Percentiles rank a stretch among this genome's conserved stretches.
Conservation (phyloP, 2,329 filamentous ascomycete genomes). For the Botryotinia globosa region DNA sequence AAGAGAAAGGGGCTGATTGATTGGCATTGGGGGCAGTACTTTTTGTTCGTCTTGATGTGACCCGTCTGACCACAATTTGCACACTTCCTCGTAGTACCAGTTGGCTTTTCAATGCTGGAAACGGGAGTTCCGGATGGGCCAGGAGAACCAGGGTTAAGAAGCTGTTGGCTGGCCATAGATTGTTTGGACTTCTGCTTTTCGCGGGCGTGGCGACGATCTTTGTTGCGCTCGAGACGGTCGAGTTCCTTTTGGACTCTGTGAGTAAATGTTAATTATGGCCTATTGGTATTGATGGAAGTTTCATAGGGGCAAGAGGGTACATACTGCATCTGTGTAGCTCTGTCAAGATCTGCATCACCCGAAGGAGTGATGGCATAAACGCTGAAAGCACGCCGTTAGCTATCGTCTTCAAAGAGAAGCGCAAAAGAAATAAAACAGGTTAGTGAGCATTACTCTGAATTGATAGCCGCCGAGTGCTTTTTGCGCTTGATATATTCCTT, state of each 20-base stretch:
- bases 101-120: slow-evolving; percentile 50
- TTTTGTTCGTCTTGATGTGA: slow-evolving; percentile 99
- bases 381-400: slow-evolving; percentile 40
- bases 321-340: slow-evolving; percentile 57
- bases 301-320: slow-evolving; percentile 22
- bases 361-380: slow-evolving; percentile 61
- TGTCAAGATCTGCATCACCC: slow-evolving; percentile 64
- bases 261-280: neutral
- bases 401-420: neutral
- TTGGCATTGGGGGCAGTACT: slow-evolving; percentile 52
- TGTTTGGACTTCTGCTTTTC: slow-evolving; percentile 77
- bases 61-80: slow-evolving; percentile 96
- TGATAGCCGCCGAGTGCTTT: slow-evolving; percentile 41
- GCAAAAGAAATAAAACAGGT: neutral
- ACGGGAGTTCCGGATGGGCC: slow-evolving; percentile 42
- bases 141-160: slow-evolving; percentile 42
- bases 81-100: slow-evolving; percentile 82
- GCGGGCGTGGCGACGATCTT: slow-evolving; percentile 82
- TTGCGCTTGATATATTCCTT: slow-evolving; percentile 81
- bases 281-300: too few species aligned
- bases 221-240: slow-evolving; percentile 83
- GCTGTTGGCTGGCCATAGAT: slow-evolving; percentile 20
- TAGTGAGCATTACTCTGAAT: slow-evolving; percentile 58
- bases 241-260: slow-evolving; percentile 69
- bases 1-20: slow-evolving; percentile 17